Percentiles rank a stretch among this genome's conserved stretches.
Conservation (phyloP, 768 basidiomycete genomes). For the Stropharia rugosoannulata region DNA sequence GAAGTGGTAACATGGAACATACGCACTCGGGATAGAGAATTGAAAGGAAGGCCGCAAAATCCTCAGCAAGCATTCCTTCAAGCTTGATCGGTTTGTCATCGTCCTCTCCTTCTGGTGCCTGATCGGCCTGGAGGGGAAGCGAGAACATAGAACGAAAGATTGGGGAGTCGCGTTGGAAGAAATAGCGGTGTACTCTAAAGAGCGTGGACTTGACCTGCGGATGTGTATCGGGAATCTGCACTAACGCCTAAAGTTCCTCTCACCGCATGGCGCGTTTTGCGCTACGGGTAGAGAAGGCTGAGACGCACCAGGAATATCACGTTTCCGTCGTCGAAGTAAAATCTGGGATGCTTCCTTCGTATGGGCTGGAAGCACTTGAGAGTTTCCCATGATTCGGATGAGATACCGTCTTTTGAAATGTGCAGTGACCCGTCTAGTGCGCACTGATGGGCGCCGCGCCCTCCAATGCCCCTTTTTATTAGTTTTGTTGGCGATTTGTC, state of each 20-base stretch:
- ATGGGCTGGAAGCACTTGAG: background rate
- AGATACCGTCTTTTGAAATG: background rate
- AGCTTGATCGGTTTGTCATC: constrained; percentile 37
- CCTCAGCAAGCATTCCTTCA: constrained; percentile 37
- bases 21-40: constrained; percentile 53
- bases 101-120: constrained; percentile 24
- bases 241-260: background rate
- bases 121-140: constrained; percentile 11
- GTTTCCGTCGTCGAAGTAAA: constrained; percentile 24
- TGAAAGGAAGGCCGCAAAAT: constrained; percentile 51
- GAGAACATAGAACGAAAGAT: constrained; percentile 27
- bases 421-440: no score
- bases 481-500: no score
- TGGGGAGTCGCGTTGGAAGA: constrained; percentile 34
- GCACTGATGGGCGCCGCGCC: no score
- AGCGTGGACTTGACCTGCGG: constrained; percentile 30
- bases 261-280: background rate
- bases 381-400: background rate
- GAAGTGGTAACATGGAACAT: background rate
- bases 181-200: constrained; percentile 33
- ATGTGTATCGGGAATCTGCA: no score
- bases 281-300: background rate
- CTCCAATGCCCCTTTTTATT: no score
- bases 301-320: constrained; percentile 21
- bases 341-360: constrained; percentile 15